Evolutionary conservation across 768 basidiomycete genomes (phyloP), one percentile per base, ranked within the genome.

Genomic region (Leccinum subgranulosum): DNA sequence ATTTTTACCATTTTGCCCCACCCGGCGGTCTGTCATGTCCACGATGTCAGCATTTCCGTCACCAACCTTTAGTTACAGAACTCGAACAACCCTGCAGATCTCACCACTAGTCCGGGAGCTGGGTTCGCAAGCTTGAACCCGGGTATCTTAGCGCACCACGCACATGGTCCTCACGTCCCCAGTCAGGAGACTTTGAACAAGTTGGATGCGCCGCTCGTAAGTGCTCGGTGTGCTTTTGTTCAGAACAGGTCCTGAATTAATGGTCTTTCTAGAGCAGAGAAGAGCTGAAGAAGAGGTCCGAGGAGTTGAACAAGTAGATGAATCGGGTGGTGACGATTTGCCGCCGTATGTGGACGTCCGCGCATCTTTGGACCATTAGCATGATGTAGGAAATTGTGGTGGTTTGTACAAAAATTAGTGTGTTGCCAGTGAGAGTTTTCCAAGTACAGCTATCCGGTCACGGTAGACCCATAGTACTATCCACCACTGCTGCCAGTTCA

Each of bases 61-160:
- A 29, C 33, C 39, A 5, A 49, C 21, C 1, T 15, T 7, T 36
- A 14, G 1, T 28, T 21, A 34, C 57, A 87, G 85, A 84, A 79
- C 74, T 74, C 81, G 6, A 86, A 87, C 60, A 75, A 87, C 62
- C 85, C 85, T 14, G 74, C 76, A 10, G 82, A 86, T 64, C 77
- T 82, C 47, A 46, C 39, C 49, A 46, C 33, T 33, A 74, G 75
- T 53, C 59, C 69, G 23, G 73, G 73, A 4, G 75, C 73, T n/a
- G 69, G 71, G 9, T 60, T 81, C 56, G 74, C 64, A 45, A 65
- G 66, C 51, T 39, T 39, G 36, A 76, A 78, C 51, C 76, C 77
- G 0, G 75, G 75, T 17, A 59, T 76, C 41, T 62, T 70, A 23
- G 80, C 80, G 14, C 78, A 81, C 73, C 78, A 80, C 47, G 78